A percentile compares a stretch with the other conserved stretches of the same genome.
Evolutionary conservation across 768 basidiomycete species (phyloP).

Genomic region (Pulveroboletus frians): DNA sequence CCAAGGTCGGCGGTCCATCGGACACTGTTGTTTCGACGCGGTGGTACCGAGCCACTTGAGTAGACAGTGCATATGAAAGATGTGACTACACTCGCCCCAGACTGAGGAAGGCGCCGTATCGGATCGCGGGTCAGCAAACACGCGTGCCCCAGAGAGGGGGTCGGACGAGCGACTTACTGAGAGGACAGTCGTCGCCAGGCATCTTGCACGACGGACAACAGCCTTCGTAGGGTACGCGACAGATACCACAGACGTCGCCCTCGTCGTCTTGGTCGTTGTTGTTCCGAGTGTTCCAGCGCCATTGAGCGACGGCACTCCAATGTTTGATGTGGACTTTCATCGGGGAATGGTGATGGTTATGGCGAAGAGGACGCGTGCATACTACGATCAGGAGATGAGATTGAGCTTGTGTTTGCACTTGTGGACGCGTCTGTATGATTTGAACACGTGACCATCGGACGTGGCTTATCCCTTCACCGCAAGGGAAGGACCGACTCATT

Average conservation of each 20-base stretch:
- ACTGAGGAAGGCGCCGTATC: conserved; percentile 37
- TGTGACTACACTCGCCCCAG: conserved; percentile 96
- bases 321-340: conserved; percentile 80
- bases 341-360: neutral
- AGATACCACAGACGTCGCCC: conserved; percentile 79
- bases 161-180: conserved; percentile 39
- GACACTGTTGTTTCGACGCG: conserved; percentile 91
- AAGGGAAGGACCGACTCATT: too few relatives aligned
- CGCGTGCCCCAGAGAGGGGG: neutral
- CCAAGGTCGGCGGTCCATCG: conserved; percentile 96
- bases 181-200: conserved; percentile 92
- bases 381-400: neutral
- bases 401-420: neutral
- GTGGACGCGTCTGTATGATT: neutral
- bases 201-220: conserved; percentile 95
- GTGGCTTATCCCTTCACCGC: too few relatives aligned
- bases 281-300: conserved; percentile 70
- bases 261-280: conserved; percentile 39
- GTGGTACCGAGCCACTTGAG: conserved; percentile 92
- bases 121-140: neutral
- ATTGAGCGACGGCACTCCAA: conserved; percentile 86
- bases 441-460: neutral
- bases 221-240: conserved; percentile 86
- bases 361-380: neutral
- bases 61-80: conserved; percentile 98